phyloP scores from a whole-genome alignment of 345 rosid species.

The Eucalyptus sp. region DNA sequence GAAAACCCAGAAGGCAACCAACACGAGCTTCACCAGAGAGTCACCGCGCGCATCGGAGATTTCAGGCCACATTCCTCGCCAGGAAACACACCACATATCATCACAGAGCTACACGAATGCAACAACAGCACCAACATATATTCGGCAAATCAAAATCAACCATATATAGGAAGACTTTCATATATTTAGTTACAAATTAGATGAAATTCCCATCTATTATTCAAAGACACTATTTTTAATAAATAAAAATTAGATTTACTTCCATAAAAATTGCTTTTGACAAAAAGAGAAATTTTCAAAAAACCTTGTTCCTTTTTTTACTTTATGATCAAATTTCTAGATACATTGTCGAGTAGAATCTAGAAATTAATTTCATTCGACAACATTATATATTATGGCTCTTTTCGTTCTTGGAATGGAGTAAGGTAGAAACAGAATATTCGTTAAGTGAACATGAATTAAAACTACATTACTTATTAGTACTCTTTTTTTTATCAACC shows the following conservation, averaged over 20 bases:
- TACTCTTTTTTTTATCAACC: too few relatives aligned
- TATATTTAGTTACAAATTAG: background rate
- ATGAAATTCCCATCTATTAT: background rate
- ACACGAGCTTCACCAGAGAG: too few relatives aligned
- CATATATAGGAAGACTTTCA: background rate
- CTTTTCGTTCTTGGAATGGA: background rate
- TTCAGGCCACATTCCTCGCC: background rate
- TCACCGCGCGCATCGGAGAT: background rate
- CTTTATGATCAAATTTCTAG: background rate
- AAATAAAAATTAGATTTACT: background rate
- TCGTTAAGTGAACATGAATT: background rate
- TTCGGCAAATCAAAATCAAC: background rate
- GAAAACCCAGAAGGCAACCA: too few relatives aligned
- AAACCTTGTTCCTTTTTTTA: background rate
- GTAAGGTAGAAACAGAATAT: background rate
- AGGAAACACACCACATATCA: background rate
- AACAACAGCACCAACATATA: rapidly evolving
- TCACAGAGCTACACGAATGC: background rate
- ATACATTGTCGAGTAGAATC: background rate
- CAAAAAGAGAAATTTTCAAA: background rate
- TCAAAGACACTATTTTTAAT: background rate
- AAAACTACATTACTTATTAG: background rate
- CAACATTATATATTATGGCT: background rate
- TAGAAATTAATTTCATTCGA: background rate
- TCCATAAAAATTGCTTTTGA: background rate